Evolutionary conservation across 305 asterid genomes (phyloP).

Genomic region (Fraxinus platypoda): DNA sequence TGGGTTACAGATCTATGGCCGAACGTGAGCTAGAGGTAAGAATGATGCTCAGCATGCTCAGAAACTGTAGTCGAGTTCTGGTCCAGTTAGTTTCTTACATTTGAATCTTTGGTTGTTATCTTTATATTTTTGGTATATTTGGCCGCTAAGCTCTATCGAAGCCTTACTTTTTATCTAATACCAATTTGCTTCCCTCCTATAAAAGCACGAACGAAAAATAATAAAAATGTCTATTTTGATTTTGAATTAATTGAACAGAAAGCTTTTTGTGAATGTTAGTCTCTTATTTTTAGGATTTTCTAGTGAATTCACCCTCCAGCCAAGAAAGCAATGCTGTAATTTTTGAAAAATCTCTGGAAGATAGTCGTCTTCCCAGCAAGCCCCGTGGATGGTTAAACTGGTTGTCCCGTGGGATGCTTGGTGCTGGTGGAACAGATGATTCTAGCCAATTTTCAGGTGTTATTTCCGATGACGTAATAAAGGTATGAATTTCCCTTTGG

Average conservation of each 20-base stretch:
- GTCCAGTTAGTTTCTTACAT: constrained; percentile 17
- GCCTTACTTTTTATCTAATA: constrained; percentile 10
- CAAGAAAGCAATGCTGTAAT: constrained; percentile 49
- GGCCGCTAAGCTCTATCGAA: constrained; percentile 2
- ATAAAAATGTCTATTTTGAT: constrained; percentile 12
- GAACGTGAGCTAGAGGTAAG: constrained; percentile 80
- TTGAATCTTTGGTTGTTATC: neutral
- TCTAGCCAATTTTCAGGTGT: constrained; percentile 90
- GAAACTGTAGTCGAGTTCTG: constrained; percentile 8
- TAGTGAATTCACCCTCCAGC: constrained; percentile 48
- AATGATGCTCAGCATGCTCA: constrained; percentile 12
- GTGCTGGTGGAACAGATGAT: constrained; percentile 96
- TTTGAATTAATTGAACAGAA: constrained; percentile 5
- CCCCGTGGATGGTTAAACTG: constrained; percentile 98
- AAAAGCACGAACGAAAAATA: constrained; percentile 13
- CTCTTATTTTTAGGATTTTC: constrained; percentile 57
- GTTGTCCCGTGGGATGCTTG: constrained; percentile 98
- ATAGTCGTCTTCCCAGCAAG: constrained; percentile 63
- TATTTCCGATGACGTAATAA: constrained; percentile 88
- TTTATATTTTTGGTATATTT: constrained; percentile 3
- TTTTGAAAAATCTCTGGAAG: constrained; percentile 55
- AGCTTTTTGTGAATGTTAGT: constrained; percentile 18
- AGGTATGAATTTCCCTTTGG: constrained; percentile 43
- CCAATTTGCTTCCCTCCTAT: constrained; percentile 13
- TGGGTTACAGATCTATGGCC: constrained; percentile 81